phyloP scores from a whole-genome alignment of 352 stramenopile species.

The Nothophytophthora sp. region DNA sequence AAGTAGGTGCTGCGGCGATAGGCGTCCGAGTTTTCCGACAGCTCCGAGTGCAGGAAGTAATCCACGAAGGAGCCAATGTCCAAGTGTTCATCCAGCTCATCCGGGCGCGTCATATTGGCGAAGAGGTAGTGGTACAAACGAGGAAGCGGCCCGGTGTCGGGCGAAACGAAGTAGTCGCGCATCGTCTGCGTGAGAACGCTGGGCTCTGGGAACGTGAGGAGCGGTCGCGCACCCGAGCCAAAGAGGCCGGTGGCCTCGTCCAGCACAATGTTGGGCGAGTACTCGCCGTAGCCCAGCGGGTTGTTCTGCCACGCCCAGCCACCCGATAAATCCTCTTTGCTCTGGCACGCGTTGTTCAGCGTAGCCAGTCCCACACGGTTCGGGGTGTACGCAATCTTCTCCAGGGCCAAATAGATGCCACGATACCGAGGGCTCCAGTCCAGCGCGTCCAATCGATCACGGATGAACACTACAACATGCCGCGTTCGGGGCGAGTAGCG shows the following conservation, averaged over 20 bases:
- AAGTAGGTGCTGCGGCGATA: constrained; percentile 70
- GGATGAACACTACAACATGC: constrained; percentile 60
- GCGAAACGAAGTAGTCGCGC: constrained; percentile 62
- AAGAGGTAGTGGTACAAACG: constrained; percentile 62
- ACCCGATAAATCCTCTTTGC: constrained; percentile 42
- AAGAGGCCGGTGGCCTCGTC: constrained; percentile 64
- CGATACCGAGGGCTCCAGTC: constrained; percentile 45
- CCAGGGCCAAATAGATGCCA: constrained; percentile 62
- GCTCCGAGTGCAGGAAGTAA: constrained; percentile 71
- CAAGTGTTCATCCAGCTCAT: constrained; percentile 49
- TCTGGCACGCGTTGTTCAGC: constrained; percentile 30
- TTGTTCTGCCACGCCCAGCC: constrained; percentile 75
- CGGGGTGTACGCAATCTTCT: constrained; percentile 61
- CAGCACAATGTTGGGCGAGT: constrained; percentile 60
- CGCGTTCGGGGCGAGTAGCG: constrained; percentile 58
- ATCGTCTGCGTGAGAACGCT: constrained; percentile 55
- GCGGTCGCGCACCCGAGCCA: constrained; percentile 46
- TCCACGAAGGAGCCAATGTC: constrained; percentile 73
- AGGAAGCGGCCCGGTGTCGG: constrained; percentile 48
- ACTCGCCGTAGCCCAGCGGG: constrained; percentile 46
- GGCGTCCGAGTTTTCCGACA: constrained; percentile 61
- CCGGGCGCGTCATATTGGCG: constrained; percentile 60
- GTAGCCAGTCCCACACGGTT: constrained; percentile 49
- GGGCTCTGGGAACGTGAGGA: constrained; percentile 45
- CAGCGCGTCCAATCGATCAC: constrained; percentile 22